Evolutionary conservation across 176 grass and related monocot species (phyloP).

Genomic region (Avena eriantha): DNA sequence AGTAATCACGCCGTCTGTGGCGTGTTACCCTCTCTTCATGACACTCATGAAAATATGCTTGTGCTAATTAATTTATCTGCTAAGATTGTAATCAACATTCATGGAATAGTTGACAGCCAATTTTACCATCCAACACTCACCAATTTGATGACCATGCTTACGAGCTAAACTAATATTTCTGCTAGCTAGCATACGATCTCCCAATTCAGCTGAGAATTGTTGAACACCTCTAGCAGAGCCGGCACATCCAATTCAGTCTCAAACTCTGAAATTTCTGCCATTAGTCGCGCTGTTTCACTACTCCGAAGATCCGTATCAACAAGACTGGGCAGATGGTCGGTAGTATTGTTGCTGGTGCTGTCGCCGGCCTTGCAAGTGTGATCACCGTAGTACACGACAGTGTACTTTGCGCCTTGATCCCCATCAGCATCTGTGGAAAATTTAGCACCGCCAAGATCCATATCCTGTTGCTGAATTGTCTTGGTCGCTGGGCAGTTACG

Average conservation of each 20-base stretch:
- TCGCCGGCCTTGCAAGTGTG: slow-evolving; percentile 39
- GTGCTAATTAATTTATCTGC: too few relatives aligned
- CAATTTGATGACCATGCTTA: too few relatives aligned
- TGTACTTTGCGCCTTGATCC: slow-evolving; percentile 13
- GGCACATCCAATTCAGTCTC: slow-evolving; percentile 11
- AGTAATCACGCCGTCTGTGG: too few relatives aligned
- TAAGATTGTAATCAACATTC: neutral
- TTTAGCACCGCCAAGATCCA: neutral
- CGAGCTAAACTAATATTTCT: neutral
- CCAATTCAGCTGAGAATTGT: slow-evolving; percentile 18
- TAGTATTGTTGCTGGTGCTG: neutral
- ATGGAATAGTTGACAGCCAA: too few relatives aligned
- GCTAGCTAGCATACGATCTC: neutral
- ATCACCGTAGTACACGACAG: slow-evolving; percentile 34
- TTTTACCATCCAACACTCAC: too few relatives aligned
- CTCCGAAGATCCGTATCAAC: slow-evolving; percentile 8
- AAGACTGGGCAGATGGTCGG: neutral
- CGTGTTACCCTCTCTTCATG: too few relatives aligned
- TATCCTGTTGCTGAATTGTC: slow-evolving; percentile 45
- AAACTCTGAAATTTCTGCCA: neutral
- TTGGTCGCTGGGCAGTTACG: slow-evolving; percentile 52
- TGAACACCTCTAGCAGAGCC: slow-evolving; percentile 29
- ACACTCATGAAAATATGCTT: too few relatives aligned
- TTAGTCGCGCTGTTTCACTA: neutral
- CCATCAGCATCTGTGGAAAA: neutral